Base-by-base conservation (phyloP, 1,284 basidiomycete genomes). In the Marasmius sp. region DNA sequence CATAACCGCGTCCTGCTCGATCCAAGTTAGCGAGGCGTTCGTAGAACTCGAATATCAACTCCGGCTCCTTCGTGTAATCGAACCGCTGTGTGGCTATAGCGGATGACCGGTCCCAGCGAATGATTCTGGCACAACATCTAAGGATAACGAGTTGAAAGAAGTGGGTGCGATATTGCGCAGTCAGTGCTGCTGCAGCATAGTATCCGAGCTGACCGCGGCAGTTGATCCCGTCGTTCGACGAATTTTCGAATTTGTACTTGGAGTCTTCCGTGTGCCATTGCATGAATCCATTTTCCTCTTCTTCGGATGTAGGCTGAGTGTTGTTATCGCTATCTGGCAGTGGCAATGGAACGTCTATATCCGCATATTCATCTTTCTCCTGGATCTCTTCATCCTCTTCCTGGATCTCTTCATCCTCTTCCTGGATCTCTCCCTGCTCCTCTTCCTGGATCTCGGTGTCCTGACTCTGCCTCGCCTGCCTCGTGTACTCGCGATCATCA, bases 201-300 rank as follows among this genome's bases (percentile, higher is more conserved):
- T 37, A 33, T 8, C 27, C n/a, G 6, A 57, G 5, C 51, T 49
- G n/a, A 61, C 62, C 6, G 34, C 60, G 41, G 9, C 58, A 58
- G 34, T 43, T 12, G 27, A 57, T 34, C 27, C 18, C 1, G 18
- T 50, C 55, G 49, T 57, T 57, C 43, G 41, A 58, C 33, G 54
- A 47, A 18, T 20, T 52, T 16, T 33, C 27, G 18, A 52, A 52
- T 18, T 18, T 16, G n/a, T 5, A 45, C 6, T 45, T 45, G 16
- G 5, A 16, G 14, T 18, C 43, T 7, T 18, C 43, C 5, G 43
- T 18, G 39, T 41, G 9, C 39, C 9, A 16, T 9, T 16, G 39
- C 9, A 41, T 41, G 39, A 41, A 41, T 41, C 16, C 9, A 9
- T 41, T 16, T 41, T 16, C 39, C 39, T 41, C 9, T 41, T 9